Evolutionary conservation across 2,329 filamentous ascomycete species (phyloP), one percentile per base, ranked within the genome.

Genomic region (Calycina herbarum): DNA sequence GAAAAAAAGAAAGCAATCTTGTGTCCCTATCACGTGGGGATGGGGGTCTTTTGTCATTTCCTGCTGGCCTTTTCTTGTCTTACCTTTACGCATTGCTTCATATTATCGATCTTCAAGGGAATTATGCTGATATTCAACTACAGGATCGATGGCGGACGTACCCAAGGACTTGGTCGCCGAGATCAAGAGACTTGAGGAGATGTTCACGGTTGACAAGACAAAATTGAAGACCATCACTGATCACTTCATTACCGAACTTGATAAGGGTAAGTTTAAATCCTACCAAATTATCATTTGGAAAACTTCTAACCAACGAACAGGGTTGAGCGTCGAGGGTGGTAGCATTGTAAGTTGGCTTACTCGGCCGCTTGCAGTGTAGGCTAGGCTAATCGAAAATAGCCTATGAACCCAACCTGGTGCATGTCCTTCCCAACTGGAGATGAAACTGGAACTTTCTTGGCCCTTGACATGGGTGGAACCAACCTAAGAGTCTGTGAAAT

Each of bases 321-420:
- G 93, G 73, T 83, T 98, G 63, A 91, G 85, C 63, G 89, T 93
- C 66, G 90, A 96, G 79, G 94, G 94, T 68, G 94, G 93, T 67
- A 96, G 90, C 78, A 98, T 99, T 79, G 93, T 96, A 79, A 84
- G 92, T 83, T 31, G 17, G 33, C 24, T 17, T 51, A 31, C 42
- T 54, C 48, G 20, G 20, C 8, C 48, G 13, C 48, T 54, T 54
- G 10, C 24, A 54, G 7, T 24, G 45, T 54, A 24, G 59, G 4
- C 45, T 31, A 27, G 7, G 65, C 70, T 70, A 68, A 72, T 65
- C n/a, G 42, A 57, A 64, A 54, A 57, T 72, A 96, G 92, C 94
- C 94, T 67, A 97, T 98, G 94, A 97, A 97, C 81, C 91, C 94
- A 66, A 96, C 94, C 64, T 97, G 94, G 94, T 93, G 96, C 69